Percentiles rank a stretch among this genome's conserved stretches.
Conservation (phyloP, 768 basidiomycete genomes). For the Lactifluus volemus region DNA sequence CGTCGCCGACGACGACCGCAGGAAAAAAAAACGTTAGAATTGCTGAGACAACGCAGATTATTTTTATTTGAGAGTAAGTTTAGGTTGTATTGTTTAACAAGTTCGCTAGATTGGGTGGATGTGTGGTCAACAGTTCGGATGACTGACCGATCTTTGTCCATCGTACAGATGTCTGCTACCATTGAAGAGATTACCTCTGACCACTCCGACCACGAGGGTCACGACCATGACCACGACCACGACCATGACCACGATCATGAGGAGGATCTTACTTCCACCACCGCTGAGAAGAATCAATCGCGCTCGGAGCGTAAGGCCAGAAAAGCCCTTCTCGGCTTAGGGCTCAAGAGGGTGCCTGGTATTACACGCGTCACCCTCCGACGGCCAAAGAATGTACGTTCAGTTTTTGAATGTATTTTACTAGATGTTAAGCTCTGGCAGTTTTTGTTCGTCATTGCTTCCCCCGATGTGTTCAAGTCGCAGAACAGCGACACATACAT, state of each 20-base stretch:
- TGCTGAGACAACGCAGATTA: not conserved
- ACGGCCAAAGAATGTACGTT: slow-evolving; percentile 84
- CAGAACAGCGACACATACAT: slow-evolving; percentile 97
- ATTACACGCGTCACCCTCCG: slow-evolving; percentile 94
- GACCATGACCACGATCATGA: slow-evolving; percentile 50
- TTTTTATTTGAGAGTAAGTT: not conserved
- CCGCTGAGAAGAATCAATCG: slow-evolving; percentile 89
- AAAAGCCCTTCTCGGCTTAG: slow-evolving; percentile 85
- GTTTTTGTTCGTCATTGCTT: slow-evolving; percentile 86
- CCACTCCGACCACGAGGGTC: slow-evolving; percentile 58
- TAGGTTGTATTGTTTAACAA: not conserved
- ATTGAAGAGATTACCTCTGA: slow-evolving; percentile 81
- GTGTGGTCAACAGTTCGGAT: slow-evolving; percentile 24
- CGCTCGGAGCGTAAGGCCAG: slow-evolving; percentile 92
- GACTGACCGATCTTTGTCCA: slow-evolving; percentile 25
- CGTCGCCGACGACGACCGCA: slow-evolving; percentile 11
- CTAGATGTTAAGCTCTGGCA: slow-evolving; percentile 23
- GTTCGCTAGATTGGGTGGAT: slow-evolving; percentile 29
- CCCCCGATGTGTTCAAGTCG: slow-evolving; percentile 97
- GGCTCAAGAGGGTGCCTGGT: slow-evolving; percentile 84
- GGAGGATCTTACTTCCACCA: slow-evolving; percentile 77
- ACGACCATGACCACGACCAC: slow-evolving; percentile 44
- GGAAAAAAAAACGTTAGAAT: not conserved
- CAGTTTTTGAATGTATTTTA: not conserved
- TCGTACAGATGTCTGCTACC: slow-evolving; percentile 60